Conservation (phyloP, 495 filamentous ascomycete genomes). For the Delitschia confertaspora region DNA sequence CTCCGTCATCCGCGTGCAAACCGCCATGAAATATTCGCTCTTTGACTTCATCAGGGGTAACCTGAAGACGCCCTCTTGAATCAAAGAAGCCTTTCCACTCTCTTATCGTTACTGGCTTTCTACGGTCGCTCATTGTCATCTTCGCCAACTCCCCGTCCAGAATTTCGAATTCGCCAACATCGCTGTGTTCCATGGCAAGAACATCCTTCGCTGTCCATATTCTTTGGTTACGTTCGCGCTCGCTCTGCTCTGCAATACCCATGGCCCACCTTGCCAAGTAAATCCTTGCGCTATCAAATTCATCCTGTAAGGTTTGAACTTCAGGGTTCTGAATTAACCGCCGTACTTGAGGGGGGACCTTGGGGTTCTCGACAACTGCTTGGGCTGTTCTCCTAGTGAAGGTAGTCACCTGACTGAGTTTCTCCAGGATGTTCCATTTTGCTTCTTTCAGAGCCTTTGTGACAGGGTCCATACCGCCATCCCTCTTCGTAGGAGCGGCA, state of each 20-base stretch:
- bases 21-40: conserved; percentile 95
- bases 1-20: conserved; percentile 77
- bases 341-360: conserved; percentile 76
- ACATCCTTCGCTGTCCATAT: conserved; percentile 93
- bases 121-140: conserved; percentile 59
- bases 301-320: conserved; percentile 88
- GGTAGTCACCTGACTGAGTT: conserved; percentile 90
- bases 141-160: conserved; percentile 70
- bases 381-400: conserved; percentile 88
- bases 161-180: conserved; percentile 91
- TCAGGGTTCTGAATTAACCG: conserved; percentile 84
- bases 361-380: conserved; percentile 80
- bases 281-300: conserved; percentile 90
- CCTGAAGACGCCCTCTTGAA: conserved; percentile 58
- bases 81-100: conserved; percentile 91
- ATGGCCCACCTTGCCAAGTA: conserved; percentile 97
- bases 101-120: conserved; percentile 65
- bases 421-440: conserved; percentile 89
- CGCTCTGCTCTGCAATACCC: conserved; percentile 95
- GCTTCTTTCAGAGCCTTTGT: conserved; percentile 93
- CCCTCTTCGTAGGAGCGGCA: conserved; percentile 33
- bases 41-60: conserved; percentile 87
- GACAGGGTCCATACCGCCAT: conserved; percentile 89
- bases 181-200: conserved; percentile 84
- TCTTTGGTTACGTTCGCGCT: conserved; percentile 68